Evolutionary conservation across 2,329 filamentous ascomycete species (phyloP), one percentile per base, ranked within the genome.

Genomic region (Clarireedia hainanense): DNA sequence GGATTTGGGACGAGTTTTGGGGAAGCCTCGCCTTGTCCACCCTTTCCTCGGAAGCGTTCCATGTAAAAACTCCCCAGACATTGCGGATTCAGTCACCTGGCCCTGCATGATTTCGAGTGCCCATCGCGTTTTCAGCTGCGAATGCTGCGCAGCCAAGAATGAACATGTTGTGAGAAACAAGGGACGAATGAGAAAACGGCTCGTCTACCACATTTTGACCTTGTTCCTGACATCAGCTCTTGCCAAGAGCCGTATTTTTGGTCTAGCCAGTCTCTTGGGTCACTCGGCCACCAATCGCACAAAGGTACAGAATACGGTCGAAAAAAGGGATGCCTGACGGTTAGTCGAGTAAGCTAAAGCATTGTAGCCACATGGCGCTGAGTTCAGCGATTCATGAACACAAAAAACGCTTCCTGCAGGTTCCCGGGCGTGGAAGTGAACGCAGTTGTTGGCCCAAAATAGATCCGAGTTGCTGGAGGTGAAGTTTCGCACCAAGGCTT

Each of bases 221-320:
- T 6, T 4, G 45, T 54, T 49, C 52, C 45, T 54, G 52, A 24
- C 36, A 49, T 49, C 52, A 54, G 52, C 34, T 40, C n/a, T 49
- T 24, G 43, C 52, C 37, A 54, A 24, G 23, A 2, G 14, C 36
- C 27, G 12, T 24, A 6, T n/a, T 6, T 26, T 14, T 39, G n/a
- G 23, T 39, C 23, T 9, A 17, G 34, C 51, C 51, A 30, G 39
- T 40, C 30, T 34, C 10, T 34, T 34, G 30, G 30, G 30, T 34
- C 30, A 10, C 30, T 12, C 30, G 30, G 12, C 10, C 30, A 12
- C 30, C 30, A 34, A 12, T 34, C 10, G 12, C 30, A 34, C 4
- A 12, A 34, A 12, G 12, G 10, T 34, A 12, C 30, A 12, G n/a
- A 42, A 54, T 42, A 23, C 14, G n/a, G 14, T 23, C 27, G n/a